A percentile compares a stretch with the other conserved stretches of the same genome.
Conservation (phyloP, 2,329 filamentous ascomycete genomes). For the Botrytis elliptica region DNA sequence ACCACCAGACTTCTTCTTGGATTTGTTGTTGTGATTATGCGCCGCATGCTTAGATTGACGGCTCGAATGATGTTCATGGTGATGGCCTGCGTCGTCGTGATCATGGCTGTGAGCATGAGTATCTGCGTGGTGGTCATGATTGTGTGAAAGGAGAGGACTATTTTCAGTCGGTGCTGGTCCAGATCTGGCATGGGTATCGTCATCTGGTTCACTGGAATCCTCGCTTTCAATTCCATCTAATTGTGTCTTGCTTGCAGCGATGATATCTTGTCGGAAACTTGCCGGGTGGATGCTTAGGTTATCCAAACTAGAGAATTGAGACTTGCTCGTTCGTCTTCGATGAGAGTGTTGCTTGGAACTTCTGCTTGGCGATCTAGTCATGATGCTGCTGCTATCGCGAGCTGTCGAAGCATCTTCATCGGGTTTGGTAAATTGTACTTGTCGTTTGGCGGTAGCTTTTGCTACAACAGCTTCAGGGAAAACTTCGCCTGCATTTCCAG, state of each 20-base stretch:
- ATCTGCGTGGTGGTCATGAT: neutral
- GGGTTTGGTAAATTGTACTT: constrained; percentile 33
- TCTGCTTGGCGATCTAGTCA: constrained; percentile 28
- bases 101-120: constrained; percentile 23
- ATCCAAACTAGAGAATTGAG: constrained; percentile 63
- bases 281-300: constrained; percentile 83
- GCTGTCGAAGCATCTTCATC: constrained; percentile 35
- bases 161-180: constrained; percentile 42
- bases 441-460: constrained; percentile 40
- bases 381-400: constrained; percentile 24
- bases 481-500: constrained; percentile 59
- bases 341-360: constrained; percentile 28
- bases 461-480: constrained; percentile 62
- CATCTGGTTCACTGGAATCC: constrained; percentile 47
- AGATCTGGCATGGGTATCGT: constrained; percentile 29
- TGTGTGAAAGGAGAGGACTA: constrained; percentile 30
- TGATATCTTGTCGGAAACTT: constrained; percentile 89
- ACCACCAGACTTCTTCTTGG: constrained; percentile 60
- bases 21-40: constrained; percentile 75
- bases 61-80: constrained; percentile 23
- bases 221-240: constrained; percentile 58
- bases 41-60: constrained; percentile 54
- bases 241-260: constrained; percentile 70
- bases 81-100: constrained; percentile 22
- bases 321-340: constrained; percentile 39